phyloP scores from a whole-genome alignment of 2,329 filamentous ascomycete species.

The Coleophoma eucalyptorum region DNA sequence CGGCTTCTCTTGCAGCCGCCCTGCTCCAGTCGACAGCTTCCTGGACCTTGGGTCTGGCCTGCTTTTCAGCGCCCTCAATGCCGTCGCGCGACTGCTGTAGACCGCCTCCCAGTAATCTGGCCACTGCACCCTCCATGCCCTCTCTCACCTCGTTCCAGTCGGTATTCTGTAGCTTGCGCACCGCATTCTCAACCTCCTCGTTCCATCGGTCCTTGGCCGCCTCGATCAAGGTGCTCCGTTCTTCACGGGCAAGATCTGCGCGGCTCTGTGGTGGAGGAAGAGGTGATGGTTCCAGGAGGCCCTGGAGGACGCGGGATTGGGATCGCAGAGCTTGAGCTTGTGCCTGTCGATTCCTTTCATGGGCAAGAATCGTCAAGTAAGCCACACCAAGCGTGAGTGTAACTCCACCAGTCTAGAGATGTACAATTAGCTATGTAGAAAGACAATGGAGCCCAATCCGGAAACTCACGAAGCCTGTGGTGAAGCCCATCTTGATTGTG shows the following conservation, averaged over 20 bases:
- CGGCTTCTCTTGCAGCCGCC: constrained; percentile 25
- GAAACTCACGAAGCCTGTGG: constrained; percentile 65
- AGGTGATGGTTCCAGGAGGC: constrained; percentile 45
- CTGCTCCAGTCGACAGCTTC: constrained; percentile 34
- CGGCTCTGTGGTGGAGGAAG: constrained; percentile 45
- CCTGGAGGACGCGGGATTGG: constrained; percentile 50
- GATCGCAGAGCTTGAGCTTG: constrained; percentile 54
- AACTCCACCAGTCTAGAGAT: constrained; percentile 64
- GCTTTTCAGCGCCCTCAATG: constrained; percentile 21
- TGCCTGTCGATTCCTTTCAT: constrained; percentile 62
- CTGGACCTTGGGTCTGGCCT: constrained; percentile 29
- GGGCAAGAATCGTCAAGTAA: constrained; percentile 67
- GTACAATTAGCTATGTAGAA: constrained; percentile 7
- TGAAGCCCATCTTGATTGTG: constrained; percentile 60
- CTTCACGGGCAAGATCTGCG: constrained; percentile 44
- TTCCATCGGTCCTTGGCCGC: constrained; percentile 77
- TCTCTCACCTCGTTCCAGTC: constrained; percentile 63
- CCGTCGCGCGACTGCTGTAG: constrained; percentile 23
- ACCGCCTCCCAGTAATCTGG: constrained; percentile 32
- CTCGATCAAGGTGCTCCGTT: constrained; percentile 56
- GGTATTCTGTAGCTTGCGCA: constrained; percentile 61
- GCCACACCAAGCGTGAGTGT: constrained; percentile 70
- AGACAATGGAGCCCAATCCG: neutral
- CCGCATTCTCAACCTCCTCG: constrained; percentile 63
- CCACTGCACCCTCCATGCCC: constrained; percentile 46